These are phyloP conservation scores for Hyaloscypha finlandica DNA, from an alignment of 495 filamentous ascomycete genomes.

Conservation along the genomic window DNA sequence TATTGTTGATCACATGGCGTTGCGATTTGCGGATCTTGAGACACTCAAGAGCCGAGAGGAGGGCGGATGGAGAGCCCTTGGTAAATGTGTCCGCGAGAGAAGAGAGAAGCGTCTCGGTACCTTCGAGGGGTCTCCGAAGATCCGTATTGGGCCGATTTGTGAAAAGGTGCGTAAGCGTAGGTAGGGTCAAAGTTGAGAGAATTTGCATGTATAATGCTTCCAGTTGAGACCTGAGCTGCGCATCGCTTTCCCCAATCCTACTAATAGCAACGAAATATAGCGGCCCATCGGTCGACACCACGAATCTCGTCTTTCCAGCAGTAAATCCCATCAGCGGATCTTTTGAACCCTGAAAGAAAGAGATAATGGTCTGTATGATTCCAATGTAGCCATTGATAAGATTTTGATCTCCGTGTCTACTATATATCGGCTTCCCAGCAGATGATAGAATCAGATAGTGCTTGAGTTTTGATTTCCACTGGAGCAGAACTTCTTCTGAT, in stretches of 20 bases:
- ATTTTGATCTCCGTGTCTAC: conserved; percentile 85
- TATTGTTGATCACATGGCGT: conserved; percentile 81
- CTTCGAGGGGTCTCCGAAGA: conserved; percentile 86
- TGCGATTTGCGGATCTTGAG: conserved; percentile 85
- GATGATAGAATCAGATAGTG: conserved; percentile 96
- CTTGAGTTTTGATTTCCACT: conserved; percentile 88
- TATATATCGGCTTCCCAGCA: conserved; percentile 98
- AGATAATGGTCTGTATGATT: conserved; percentile 96
- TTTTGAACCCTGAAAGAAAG: conserved; percentile 82
- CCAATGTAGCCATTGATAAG: conserved; percentile 92
- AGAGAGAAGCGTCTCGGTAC: conserved; percentile 88
- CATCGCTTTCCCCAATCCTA: conserved; percentile 84
- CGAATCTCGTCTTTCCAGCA: conserved; percentile 81
- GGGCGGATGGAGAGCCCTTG: conserved; percentile 81
- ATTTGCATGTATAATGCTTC: conserved; percentile 98
- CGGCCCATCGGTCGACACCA: conserved; percentile 78
- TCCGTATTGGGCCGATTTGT: conserved; percentile 88
- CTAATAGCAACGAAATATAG: conserved; percentile 94
- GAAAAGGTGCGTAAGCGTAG: conserved; percentile 86
- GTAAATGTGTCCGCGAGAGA: conserved; percentile 94
- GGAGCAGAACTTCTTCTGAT: conserved; percentile 61
- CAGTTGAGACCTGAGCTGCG: conserved; percentile 82
- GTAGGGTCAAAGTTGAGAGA: conserved; percentile 88
- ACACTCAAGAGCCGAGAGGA: conserved; percentile 90
- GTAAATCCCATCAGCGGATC: conserved; percentile 80